These are phyloP conservation scores for Lactifluus echinatus DNA, from an alignment of 768 basidiomycete genomes.

Conservation along the genomic window DNA sequence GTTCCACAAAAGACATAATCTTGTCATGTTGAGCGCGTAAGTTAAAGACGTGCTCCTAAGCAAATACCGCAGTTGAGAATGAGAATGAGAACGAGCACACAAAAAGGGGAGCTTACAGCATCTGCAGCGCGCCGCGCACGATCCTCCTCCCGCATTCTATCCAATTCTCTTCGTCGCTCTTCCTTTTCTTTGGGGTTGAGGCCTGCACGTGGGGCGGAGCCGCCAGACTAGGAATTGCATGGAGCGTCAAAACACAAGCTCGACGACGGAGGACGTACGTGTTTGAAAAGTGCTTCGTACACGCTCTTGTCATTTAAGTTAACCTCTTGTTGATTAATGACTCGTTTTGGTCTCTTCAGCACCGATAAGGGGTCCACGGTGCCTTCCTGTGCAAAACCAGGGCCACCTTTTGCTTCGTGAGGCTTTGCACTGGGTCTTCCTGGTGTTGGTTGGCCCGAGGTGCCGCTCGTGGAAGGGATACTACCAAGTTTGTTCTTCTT, in stretches of 20 bases:
- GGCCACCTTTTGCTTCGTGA: neutral
- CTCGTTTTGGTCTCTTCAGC: conserved; percentile 17
- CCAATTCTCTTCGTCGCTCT: conserved; percentile 24
- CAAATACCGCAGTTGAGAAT: neutral
- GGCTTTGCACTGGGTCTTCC: conserved; percentile 2
- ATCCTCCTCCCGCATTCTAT: conserved; percentile 26
- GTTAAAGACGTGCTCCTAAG: conserved; percentile 23
- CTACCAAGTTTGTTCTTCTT: conserved; percentile 17
- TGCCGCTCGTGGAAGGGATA: neutral
- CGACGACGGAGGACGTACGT: conserved; percentile 15
- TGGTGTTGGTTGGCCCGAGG: neutral
- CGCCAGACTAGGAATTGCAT: conserved; percentile 13
- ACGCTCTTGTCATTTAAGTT: conserved; percentile 21
- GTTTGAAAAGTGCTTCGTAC: conserved; percentile 22
- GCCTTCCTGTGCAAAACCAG: neutral
- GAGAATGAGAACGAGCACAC: neutral
- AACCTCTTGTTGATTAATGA: conserved; percentile 18
- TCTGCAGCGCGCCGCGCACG: conserved; percentile 21
- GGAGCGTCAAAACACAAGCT: neutral
- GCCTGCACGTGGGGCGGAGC: conserved; percentile 21
- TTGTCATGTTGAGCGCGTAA: conserved; percentile 24
- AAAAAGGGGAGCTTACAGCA: conserved; percentile 9
- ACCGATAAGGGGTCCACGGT: conserved; percentile 12
- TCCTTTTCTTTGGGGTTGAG: conserved; percentile 23
- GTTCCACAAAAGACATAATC: conserved; percentile 21